Conservation (phyloP, 306 rosid species). For the Castanopsis chinensis region DNA sequence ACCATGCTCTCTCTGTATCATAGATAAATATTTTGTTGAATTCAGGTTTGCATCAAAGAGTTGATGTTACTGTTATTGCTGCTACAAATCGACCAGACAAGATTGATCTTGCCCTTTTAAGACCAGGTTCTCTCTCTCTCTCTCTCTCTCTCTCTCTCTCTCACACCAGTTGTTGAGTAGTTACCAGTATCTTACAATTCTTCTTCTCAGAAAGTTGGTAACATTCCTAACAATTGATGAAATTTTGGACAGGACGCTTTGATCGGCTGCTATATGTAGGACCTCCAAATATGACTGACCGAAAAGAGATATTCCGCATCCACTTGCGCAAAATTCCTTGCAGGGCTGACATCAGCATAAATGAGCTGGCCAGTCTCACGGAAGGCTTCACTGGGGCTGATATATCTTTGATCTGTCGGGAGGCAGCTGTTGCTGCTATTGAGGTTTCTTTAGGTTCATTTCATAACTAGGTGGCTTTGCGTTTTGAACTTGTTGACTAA, state of each 20-base stretch:
- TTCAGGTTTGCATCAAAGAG: slow-evolving; percentile 85
- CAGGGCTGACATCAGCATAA: slow-evolving; percentile 56
- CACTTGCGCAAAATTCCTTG: slow-evolving; percentile 77
- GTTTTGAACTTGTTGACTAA: slow-evolving; percentile 16
- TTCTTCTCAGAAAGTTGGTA: neutral
- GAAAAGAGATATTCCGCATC: slow-evolving; percentile 77
- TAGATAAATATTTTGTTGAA: slow-evolving; percentile 16
- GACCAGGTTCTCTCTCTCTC: slow-evolving; percentile 60
- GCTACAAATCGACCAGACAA: slow-evolving; percentile 96
- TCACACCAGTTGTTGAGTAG: neutral
- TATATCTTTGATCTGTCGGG: slow-evolving; percentile 74
- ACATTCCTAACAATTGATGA: slow-evolving; percentile 10
- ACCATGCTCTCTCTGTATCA: neutral
- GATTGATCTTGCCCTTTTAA: slow-evolving; percentile 82
- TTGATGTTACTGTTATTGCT: slow-evolving; percentile 80
- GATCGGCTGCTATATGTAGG: slow-evolving; percentile 87
- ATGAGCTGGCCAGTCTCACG: slow-evolving; percentile 59
- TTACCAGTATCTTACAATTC: neutral
- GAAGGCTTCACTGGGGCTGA: slow-evolving; percentile 86
- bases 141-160: neutral
- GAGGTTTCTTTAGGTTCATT: slow-evolving; percentile 55
- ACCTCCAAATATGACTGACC: slow-evolving; percentile 74
- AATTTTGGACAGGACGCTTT: slow-evolving; percentile 68
- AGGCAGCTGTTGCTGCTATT: slow-evolving; percentile 76
- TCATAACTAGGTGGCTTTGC: slow-evolving; percentile 2